A percentile compares a stretch with the other conserved stretches of the same genome.
phyloP scores from a whole-genome alignment of 2,329 filamentous ascomycete genomes.

The Botrytis fabae region DNA sequence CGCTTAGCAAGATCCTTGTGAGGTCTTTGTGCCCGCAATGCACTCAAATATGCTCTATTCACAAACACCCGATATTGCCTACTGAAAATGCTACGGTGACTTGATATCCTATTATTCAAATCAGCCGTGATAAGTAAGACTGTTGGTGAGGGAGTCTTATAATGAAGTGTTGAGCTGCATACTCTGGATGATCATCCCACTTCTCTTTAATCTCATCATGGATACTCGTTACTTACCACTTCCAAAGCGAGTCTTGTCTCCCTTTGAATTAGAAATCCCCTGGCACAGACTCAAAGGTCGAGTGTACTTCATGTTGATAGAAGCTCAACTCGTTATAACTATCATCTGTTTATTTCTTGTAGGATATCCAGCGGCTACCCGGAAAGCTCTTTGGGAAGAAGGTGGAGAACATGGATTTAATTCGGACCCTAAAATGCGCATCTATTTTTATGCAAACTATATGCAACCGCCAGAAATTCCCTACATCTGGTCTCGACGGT shows the following conservation, averaged over 20 bases:
- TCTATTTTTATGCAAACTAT: neutral
- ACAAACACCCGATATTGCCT: neutral
- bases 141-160: neutral
- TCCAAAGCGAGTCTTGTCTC: neutral
- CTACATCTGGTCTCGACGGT: neutral
- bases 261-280: neutral
- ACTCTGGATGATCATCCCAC: neutral
- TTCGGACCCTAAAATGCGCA: neutral
- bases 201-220: neutral
- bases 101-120: neutral
- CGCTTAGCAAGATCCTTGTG: neutral
- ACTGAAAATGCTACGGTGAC: neutral
- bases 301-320: neutral
- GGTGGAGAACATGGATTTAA: neutral
- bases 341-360: neutral
- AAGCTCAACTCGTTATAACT: neutral
- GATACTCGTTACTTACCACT: neutral
- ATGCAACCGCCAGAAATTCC: neutral
- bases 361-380: neutral
- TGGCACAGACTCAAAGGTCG: neutral
- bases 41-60: neutral
- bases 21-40: neutral
- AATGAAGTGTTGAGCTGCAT: neutral
- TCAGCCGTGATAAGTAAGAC: neutral
- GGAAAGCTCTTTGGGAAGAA: neutral